phyloP scores from a whole-genome alignment of 2,329 filamentous ascomycete species.

The Thelonectria olida region DNA sequence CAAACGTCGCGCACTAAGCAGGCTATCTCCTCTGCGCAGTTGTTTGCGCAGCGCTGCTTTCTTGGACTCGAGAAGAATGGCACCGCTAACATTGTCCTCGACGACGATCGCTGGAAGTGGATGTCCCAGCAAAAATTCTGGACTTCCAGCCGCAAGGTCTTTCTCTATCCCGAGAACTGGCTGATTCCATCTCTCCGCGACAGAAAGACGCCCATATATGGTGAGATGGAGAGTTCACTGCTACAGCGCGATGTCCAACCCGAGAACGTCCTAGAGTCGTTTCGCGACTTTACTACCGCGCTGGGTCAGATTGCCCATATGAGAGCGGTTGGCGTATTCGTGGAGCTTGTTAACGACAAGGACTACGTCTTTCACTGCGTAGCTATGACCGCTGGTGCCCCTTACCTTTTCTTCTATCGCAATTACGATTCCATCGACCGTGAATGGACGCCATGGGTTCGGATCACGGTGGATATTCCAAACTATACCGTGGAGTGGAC shows the following conservation, averaged over 20 bases:
- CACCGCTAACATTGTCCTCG: no score
- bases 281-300: background rate
- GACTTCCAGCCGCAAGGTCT: constrained; percentile 12
- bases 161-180: constrained; percentile 23
- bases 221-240: background rate
- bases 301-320: constrained; percentile 1
- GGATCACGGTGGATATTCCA: background rate
- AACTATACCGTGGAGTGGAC: background rate
- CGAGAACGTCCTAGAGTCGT: background rate
- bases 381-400: background rate
- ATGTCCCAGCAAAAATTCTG: constrained; percentile 4
- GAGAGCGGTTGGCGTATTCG: background rate
- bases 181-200: constrained; percentile 13
- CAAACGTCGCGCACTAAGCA: constrained; percentile 26
- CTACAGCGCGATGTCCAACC: constrained; percentile 3
- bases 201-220: constrained; percentile 9
- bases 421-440: background rate
- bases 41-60: constrained; percentile 27
- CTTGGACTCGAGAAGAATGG: constrained; percentile 15
- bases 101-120: background rate
- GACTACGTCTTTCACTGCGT: background rate
- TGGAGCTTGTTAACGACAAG: background rate
- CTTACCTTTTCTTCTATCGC: background rate
- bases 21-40: constrained; percentile 24
- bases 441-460: background rate